These are phyloP conservation scores for Gnomoniopsis sp. DNA, from an alignment of 2,329 filamentous ascomycete genomes.

Conservation along the genomic window DNA sequence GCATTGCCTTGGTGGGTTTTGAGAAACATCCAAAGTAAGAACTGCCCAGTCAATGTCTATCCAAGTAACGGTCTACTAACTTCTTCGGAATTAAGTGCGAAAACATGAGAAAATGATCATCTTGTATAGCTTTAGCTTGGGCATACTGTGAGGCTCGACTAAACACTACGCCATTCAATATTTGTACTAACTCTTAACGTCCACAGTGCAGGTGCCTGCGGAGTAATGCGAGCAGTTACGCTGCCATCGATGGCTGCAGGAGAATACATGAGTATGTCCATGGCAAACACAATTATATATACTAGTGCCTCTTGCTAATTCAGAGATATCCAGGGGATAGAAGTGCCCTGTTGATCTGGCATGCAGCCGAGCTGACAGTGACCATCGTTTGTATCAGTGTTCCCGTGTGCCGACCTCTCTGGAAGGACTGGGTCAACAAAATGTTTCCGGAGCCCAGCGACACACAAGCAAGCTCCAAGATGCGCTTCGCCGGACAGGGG, in stretches of 20 bases:
- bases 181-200: neutral
- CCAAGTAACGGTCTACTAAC: neutral
- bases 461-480: neutral
- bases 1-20: slow-evolving; percentile 2
- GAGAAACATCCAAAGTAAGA: slow-evolving; percentile 1
- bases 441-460: neutral
- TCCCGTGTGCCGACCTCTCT: slow-evolving; percentile 3
- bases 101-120: neutral
- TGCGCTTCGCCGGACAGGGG: neutral
- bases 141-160: neutral
- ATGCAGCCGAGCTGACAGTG: slow-evolving; percentile 6
- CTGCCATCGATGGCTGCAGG: slow-evolving; percentile 3
- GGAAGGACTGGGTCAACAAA: slow-evolving; percentile 3
- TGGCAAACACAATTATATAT: fast-evolving
- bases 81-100: neutral
- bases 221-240: slow-evolving; percentile 4
- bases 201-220: slow-evolving; percentile 1
- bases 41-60: neutral
- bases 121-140: slow-evolving; percentile 5
- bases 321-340: neutral
- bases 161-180: neutral
- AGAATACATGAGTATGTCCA: slow-evolving; percentile 4
- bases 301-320: neutral
- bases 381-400: slow-evolving; percentile 8
- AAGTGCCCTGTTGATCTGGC: slow-evolving; percentile 1